Evolutionary conservation across 352 stramenopile genomes (phyloP).

Genomic region (Globisporangium canariense): DNA sequence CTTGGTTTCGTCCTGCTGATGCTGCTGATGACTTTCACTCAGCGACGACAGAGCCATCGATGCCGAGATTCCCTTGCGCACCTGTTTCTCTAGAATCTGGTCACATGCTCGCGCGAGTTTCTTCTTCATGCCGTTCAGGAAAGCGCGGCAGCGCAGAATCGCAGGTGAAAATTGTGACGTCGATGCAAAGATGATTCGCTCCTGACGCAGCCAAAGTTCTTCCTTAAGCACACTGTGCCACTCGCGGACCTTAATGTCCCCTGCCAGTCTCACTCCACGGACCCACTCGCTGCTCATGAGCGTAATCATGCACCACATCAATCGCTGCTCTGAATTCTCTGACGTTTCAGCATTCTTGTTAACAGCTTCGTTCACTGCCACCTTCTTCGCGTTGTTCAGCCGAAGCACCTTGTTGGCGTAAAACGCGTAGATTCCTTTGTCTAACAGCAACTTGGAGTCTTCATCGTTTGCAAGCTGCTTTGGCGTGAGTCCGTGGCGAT

Average conservation of each 20-base stretch:
- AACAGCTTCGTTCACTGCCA: background rate
- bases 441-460: conserved; percentile 28
- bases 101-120: conserved; percentile 24
- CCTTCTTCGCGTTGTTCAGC: background rate
- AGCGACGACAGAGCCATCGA: background rate
- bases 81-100: conserved; percentile 24
- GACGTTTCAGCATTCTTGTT: background rate
- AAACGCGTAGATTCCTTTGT: conserved; percentile 51
- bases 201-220: conserved; percentile 60
- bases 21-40: background rate
- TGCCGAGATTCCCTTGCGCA: conserved; percentile 10
- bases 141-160: conserved; percentile 44
- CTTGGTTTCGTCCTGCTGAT: background rate
- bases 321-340: conserved; percentile 16
- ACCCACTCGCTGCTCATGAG: conserved; percentile 55
- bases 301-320: conserved; percentile 55
- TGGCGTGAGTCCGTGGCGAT: conserved; percentile 53
- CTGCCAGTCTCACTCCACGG: conserved; percentile 24
- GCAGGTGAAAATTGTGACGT: conserved; percentile 39
- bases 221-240: conserved; percentile 58
- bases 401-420: conserved; percentile 20
- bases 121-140: conserved; percentile 60
- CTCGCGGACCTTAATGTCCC: conserved; percentile 34
- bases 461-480: conserved; percentile 37
- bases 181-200: conserved; percentile 43